Evolutionary conservation across 179 eudicot genomes (phyloP).

Genomic region (Camellia oleifera): DNA sequence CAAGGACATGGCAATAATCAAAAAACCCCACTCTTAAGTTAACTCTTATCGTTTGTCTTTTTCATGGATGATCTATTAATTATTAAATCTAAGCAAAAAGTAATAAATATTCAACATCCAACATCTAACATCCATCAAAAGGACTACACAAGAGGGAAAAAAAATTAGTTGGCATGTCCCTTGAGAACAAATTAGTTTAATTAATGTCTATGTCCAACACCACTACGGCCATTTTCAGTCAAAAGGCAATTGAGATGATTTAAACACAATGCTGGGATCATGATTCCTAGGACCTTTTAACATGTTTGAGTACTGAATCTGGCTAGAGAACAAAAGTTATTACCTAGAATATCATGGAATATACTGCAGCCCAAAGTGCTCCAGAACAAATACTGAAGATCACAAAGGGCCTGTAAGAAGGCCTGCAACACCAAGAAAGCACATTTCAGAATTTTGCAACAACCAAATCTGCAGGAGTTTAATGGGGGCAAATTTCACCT

Average conservation of each 20-base stretch:
- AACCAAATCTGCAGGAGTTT: slow-evolving; percentile 22
- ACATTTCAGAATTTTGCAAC: slow-evolving; percentile 24
- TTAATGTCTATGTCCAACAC: no score
- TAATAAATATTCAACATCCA: no score
- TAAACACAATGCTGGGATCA: neutral
- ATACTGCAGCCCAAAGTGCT: slow-evolving; percentile 26
- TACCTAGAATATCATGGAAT: slow-evolving; percentile 23
- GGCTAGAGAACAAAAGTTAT: neutral
- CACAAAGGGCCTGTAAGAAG: slow-evolving; percentile 56
- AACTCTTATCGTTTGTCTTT: no score
- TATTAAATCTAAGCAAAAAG: no score
- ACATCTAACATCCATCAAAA: no score
- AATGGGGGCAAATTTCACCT: slow-evolving; percentile 20
- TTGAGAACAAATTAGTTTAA: no score
- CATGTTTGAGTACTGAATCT: neutral
- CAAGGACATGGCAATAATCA: no score
- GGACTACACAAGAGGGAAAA: no score
- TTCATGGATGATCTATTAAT: no score
- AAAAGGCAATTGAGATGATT: neutral
- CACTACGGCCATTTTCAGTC: neutral
- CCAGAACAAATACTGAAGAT: slow-evolving; percentile 35
- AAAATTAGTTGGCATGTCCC: no score
- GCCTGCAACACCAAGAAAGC: slow-evolving; percentile 41
- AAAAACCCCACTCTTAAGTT: no score
- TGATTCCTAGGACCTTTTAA: neutral